Evolutionary conservation across 2,329 filamentous ascomycete species (phyloP).

Genomic region (Aspergillus luchuensis): DNA sequence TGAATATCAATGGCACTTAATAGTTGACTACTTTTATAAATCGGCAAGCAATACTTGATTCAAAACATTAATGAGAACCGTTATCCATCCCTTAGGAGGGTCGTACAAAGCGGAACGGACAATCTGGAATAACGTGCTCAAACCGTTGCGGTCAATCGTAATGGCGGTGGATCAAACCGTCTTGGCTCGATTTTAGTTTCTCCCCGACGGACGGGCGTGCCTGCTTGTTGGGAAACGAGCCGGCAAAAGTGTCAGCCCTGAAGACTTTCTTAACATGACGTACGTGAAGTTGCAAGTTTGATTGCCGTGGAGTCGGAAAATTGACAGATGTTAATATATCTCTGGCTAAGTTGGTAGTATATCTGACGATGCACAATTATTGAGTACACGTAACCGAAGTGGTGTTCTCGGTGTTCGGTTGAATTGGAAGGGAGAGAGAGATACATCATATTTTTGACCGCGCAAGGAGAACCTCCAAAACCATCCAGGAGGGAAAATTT

Average conservation of each 20-base stretch:
- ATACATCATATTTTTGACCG: slow-evolving; percentile 12
- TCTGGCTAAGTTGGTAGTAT: not conserved
- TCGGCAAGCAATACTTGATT: no score
- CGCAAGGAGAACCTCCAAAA: slow-evolving; percentile 13
- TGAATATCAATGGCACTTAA: no score
- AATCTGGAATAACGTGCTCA: slow-evolving; percentile 2
- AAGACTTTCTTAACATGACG: not conserved
- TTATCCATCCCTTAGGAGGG: not conserved
- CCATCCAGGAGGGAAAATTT: slow-evolving; percentile 11
- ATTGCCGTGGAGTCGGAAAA: not conserved
- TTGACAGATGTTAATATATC: not conserved
- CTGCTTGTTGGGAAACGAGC: not conserved
- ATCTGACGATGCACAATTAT: no score
- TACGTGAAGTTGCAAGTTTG: not conserved
- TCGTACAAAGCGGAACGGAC: not conserved
- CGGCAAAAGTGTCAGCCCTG: not conserved
- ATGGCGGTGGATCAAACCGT: slow-evolving; percentile 10
- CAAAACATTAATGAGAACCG: no score
- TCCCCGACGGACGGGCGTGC: slow-evolving; percentile 1
- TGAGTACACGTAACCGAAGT: no score
- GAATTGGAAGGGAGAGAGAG: not conserved
- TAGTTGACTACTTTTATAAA: no score
- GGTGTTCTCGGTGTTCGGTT: no score
- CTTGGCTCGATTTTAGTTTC: slow-evolving; percentile 9
- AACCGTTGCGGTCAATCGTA: slow-evolving; percentile 11